phyloP scores from a whole-genome alignment of 2,329 filamentous ascomycete species.

The Pestalotiopsis sp. region DNA sequence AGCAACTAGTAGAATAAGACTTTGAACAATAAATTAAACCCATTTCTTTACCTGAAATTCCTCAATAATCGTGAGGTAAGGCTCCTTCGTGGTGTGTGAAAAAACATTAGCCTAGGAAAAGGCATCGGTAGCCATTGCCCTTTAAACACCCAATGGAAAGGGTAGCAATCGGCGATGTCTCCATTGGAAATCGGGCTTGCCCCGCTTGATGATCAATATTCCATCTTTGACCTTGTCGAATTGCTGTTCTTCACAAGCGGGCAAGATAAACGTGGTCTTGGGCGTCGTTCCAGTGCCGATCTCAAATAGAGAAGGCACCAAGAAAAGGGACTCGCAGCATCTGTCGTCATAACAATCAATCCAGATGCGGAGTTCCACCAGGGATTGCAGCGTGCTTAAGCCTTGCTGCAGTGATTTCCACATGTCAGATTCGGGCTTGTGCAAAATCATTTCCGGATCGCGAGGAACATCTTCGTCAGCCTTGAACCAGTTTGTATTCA shows the following conservation, averaged over 20 bases:
- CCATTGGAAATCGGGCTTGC: neutral
- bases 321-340: neutral
- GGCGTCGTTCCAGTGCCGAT: neutral
- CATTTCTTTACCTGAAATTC: no score
- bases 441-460: neutral
- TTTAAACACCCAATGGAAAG: neutral
- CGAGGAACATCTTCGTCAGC: neutral
- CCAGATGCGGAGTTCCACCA: neutral
- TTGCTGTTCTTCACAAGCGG: neutral
- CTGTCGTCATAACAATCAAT: neutral
- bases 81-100: neutral
- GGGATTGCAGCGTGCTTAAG: neutral
- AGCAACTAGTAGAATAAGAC: no score
- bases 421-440: conserved; percentile 1
- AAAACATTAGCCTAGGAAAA: neutral
- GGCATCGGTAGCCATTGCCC: neutral
- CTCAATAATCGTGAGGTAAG: neutral
- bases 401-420: neutral
- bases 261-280: conserved; percentile 3
- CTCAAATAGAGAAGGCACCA: neutral
- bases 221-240: neutral
- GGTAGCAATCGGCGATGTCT: neutral
- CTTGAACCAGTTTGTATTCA: neutral
- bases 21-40: no score
- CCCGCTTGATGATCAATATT: neutral